Base-by-base conservation (phyloP, 2,329 filamentous ascomycete species). In the Penicillium olsonii region DNA sequence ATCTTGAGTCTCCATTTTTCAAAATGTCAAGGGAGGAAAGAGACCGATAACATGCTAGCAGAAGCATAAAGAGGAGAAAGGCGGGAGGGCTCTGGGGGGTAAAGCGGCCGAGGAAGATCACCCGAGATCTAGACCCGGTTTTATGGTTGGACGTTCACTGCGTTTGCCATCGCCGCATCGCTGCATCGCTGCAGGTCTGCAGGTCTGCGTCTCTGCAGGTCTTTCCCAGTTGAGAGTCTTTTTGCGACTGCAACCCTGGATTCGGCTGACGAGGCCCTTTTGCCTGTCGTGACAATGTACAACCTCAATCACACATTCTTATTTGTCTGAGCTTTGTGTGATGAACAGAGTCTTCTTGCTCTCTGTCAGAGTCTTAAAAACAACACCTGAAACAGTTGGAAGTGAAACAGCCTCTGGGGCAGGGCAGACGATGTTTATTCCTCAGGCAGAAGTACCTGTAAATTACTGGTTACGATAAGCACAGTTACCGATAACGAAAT, bases 401-500 rank as follows among this genome's bases (percentile, higher is more conserved):
- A 24, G 22, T 24, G 22, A 24, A 24, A 24, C 22, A 24, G 22
- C 22, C 22, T 8, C 5, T 5, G 12, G 6, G 29, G n/a, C 12
- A 31, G n/a, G n/a, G 11, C 29, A 15, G n/a, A 7, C 9, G 20
- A 10, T 4, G 0, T 12, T 5, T 3, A 15, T 20, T 26, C 41
- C 37, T 44, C 9, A 50, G 39, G 46, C 22, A 37, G 1, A 7
- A 12, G 3, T 29, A 22, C 18, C 34, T 40, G 41, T 52, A 47
- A 22, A 12, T 40, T 51, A 50, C 52, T 19, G 14, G 45, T 29
- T 27, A 41, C 50, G 46, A 20, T 37, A 29, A 26, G 38, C 39
- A 53, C 17, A 15, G 47, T 53, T 50, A 44, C 37, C 37, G 48
- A 50, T 50, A 50, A 50, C 43, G 48, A 50, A 50, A 47, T 37